Evolutionary conservation across 306 rosid genomes (phyloP).

Genomic region (Herpetospermum pedunculosum): DNA sequence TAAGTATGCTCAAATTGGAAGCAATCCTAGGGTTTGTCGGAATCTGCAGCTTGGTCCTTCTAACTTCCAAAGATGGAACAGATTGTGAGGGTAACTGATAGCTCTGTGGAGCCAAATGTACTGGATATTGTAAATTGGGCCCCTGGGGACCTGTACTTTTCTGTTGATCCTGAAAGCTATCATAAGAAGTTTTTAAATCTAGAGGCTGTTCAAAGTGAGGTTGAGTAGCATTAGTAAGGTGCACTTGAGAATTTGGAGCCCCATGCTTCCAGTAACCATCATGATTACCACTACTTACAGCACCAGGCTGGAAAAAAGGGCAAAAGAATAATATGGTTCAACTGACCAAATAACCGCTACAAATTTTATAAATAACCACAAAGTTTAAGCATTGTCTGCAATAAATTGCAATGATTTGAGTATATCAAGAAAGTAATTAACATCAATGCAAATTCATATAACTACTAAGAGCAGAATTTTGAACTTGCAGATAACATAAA

Average conservation of each 20-base stretch:
- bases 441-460: not conserved
- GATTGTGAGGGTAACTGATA: constrained; percentile 36
- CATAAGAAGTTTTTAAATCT: constrained; percentile 77
- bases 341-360: constrained; percentile 14
- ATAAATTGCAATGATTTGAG: not conserved
- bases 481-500: not conserved
- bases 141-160: constrained; percentile 43
- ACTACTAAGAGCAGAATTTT: not conserved
- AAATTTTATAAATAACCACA: constrained; percentile 12
- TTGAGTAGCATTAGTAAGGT: constrained; percentile 52
- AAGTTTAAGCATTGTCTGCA: not conserved
- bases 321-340: constrained; percentile 24
- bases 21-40: constrained; percentile 96
- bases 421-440: not conserved
- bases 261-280: constrained; percentile 90
- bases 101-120: constrained; percentile 44
- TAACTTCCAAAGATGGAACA: constrained; percentile 52
- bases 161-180: constrained; percentile 91
- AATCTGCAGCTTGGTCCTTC: constrained; percentile 75
- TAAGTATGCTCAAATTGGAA: constrained; percentile 55
- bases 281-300: constrained; percentile 55
- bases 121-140: constrained; percentile 41
- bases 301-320: constrained; percentile 69
- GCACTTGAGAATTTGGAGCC: constrained; percentile 61
- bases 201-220: constrained; percentile 69